A percentile compares a stretch with the other conserved stretches of the same genome.
Conservation (phyloP, 2,329 filamentous ascomycete genomes). For the Epichloe festucae region DNA sequence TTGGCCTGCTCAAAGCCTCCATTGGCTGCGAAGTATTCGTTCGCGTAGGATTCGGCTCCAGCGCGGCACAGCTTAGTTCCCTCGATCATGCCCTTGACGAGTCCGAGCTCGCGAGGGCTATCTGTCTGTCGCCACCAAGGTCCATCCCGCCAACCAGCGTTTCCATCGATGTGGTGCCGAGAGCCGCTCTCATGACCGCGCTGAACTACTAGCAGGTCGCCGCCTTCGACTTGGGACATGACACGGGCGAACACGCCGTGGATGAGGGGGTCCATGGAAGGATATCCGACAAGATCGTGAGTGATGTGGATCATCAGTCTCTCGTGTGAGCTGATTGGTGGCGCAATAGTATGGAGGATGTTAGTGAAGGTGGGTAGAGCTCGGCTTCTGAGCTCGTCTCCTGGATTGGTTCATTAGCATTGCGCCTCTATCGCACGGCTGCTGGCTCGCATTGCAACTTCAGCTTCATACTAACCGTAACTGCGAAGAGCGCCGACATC, state of each 20-base stretch:
- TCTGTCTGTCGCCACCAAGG: constrained; percentile 83
- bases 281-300: constrained; percentile 89
- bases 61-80: constrained; percentile 86
- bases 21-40: constrained; percentile 65
- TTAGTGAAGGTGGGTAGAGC: constrained; percentile 91
- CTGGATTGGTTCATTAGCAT: constrained; percentile 30
- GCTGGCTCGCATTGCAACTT: not conserved
- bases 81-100: constrained; percentile 68
- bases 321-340: constrained; percentile 93
- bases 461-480: constrained; percentile 18
- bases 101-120: constrained; percentile 60
- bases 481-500: constrained; percentile 65
- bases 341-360: constrained; percentile 86
- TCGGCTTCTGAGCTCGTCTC: constrained; percentile 72
- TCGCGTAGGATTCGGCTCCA: constrained; percentile 75
- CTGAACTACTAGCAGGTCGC: constrained; percentile 87
- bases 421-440: not conserved
- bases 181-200: constrained; percentile 75
- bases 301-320: constrained; percentile 94
- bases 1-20: constrained; percentile 75
- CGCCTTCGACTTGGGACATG: constrained; percentile 98
- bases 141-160: constrained; percentile 75
- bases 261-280: constrained; percentile 83
- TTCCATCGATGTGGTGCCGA: constrained; percentile 45
- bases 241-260: constrained; percentile 86